Conservation (phyloP, 495 filamentous ascomycete genomes). For the Terfezia claveryi region DNA sequence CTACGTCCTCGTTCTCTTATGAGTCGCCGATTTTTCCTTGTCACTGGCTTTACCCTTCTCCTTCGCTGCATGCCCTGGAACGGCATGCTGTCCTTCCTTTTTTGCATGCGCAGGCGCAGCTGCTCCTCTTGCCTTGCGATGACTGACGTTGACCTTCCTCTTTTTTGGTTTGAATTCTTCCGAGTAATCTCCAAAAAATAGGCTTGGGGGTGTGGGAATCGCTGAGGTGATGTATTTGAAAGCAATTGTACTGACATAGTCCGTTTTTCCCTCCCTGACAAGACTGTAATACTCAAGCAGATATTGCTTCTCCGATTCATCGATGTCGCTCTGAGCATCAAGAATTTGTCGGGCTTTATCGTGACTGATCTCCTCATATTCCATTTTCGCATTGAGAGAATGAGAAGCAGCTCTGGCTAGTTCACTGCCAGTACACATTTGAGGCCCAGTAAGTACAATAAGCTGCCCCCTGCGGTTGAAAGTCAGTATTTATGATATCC, state of each 20-base stretch:
- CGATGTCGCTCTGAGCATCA: slow-evolving; percentile 22
- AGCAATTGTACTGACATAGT: slow-evolving; percentile 34
- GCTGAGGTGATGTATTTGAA: slow-evolving; percentile 33
- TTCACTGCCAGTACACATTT: slow-evolving; percentile 30
- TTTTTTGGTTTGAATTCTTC: slow-evolving; percentile 27
- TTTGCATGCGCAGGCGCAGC: no score
- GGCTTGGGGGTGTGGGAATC: slow-evolving; percentile 27
- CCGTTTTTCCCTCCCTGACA: slow-evolving; percentile 36
- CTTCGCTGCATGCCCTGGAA: no score
- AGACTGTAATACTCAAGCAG: slow-evolving; percentile 37
- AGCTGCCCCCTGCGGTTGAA: slow-evolving; percentile 23
- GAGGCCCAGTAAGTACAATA: slow-evolving; percentile 24
- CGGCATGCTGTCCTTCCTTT: no score
- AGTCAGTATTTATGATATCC: no score
- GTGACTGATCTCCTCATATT: slow-evolving; percentile 32
- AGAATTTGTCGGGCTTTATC: slow-evolving; percentile 29
- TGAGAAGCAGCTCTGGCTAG: slow-evolving; percentile 30
- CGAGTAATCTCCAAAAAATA: slow-evolving; percentile 32
- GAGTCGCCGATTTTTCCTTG: no score
- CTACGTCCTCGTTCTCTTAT: no score
- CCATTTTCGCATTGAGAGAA: slow-evolving; percentile 26
- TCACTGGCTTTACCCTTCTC: no score
- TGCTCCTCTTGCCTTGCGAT: no score
- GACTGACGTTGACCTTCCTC: slow-evolving; percentile 4
- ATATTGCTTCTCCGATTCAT: slow-evolving; percentile 30